Evolutionary conservation across 1,139 yeast species (phyloP), one percentile per base, ranked within the genome.

Genomic region (Saccharomycopsis hybrid): DNA sequence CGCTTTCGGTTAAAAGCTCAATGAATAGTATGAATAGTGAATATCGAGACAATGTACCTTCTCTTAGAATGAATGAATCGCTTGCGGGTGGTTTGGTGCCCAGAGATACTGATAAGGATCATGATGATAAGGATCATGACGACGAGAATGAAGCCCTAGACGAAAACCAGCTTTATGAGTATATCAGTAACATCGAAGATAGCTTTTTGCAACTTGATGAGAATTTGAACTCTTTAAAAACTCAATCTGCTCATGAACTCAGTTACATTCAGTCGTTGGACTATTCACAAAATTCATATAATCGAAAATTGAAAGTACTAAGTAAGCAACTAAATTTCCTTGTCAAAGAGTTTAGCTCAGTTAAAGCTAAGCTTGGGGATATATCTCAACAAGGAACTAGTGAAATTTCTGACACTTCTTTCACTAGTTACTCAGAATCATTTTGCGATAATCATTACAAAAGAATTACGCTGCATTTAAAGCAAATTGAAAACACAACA

Each of bases 171-270:
- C 11, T 36, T 9, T 13, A 35, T 30, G 39, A 44, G 24, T 44
- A 18, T 32, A 36, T 44, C 4, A 35, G 36, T 25, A 24, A 44
- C 3, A 44, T 44, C 4, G 47, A 44, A 36, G 7, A 28, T 11
- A 30, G 35, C 5, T 44, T 46, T 28, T 7, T 3, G 3, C 41
- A 40, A 30, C 28, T 46, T n/a, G 46, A 30, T 28, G 24, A 32
- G 4, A 46, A 31, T 24, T 27, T 46, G 28, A 11, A 36, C n/a
- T 25, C 30, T 11, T 43, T 43, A 5, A 30, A 35, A 36, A 9
- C 29, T 29, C 50, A 47, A 31, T 32, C 50, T 5, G 37, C n/a
- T 4, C 24, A 27, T 11, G 50, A 47, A 32, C 13, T 47, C 5
- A 24, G 30, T 4, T 8, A 28, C n/a, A 44, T 47, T 8, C n/a